Conservation (phyloP, 139 green algal genomes). For the Trebouxia sp. region DNA sequence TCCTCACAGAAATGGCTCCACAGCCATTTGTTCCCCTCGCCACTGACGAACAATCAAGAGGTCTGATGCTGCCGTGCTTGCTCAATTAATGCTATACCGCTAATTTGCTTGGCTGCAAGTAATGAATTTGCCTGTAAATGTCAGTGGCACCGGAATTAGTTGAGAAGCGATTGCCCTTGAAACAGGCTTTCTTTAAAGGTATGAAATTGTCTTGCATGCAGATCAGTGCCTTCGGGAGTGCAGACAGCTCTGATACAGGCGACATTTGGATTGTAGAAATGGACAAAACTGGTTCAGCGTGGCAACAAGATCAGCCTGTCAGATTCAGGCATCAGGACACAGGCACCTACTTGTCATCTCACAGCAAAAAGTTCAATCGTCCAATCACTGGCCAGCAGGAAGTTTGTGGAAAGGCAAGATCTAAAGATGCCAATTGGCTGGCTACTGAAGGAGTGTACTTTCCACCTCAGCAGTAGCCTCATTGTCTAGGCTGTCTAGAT, state of each 20-base stretch:
- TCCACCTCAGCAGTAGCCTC: constrained; percentile 34
- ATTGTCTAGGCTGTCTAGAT: too few species aligned
- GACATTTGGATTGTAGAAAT: constrained; percentile 83
- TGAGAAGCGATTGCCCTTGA: too few species aligned
- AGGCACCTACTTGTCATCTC: constrained; percentile 57
- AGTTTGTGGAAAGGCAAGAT: constrained; percentile 52
- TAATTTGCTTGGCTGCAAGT: too few species aligned
- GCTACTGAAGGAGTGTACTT: constrained; percentile 86
- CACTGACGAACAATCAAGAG: constrained; percentile 86
- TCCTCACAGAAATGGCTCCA: constrained; percentile 91
- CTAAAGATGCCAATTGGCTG: constrained; percentile 64
- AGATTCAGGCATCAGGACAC: constrained; percentile 80
- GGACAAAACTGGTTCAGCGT: constrained; percentile 25
- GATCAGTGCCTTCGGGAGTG: constrained; percentile 80
- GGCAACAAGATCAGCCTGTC: constrained; percentile 50
- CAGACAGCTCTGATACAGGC: constrained; percentile 65
- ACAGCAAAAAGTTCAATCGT: constrained; percentile 66
- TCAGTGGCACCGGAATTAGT: too few species aligned
- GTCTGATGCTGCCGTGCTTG: too few species aligned
- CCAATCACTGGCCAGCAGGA: constrained; percentile 87
- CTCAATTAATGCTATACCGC: too few species aligned
- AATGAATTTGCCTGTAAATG: too few species aligned
- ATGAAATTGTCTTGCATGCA: constrained; percentile 41
- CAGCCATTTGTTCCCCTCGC: constrained; percentile 83
- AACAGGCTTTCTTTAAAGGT: too few species aligned